These are phyloP conservation scores for Choiromyces venosus DNA, from an alignment of 495 filamentous ascomycete species.

Conservation along the genomic window DNA sequence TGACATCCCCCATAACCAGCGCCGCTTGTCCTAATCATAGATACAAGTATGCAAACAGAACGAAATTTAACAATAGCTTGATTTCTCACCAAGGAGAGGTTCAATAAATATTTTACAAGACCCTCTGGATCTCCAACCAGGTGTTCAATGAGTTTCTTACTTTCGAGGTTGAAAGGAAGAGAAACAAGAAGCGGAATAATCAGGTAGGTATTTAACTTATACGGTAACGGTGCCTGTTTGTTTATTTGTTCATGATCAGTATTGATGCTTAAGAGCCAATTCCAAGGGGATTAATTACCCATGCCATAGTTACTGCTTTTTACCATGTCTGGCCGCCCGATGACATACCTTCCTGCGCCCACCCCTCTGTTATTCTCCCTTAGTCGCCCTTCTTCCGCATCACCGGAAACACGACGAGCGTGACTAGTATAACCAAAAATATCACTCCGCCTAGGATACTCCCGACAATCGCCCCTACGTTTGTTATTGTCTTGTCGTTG, in stretches of 20 bases:
- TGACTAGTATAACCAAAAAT: constrained; percentile 7
- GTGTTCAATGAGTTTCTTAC: neutral
- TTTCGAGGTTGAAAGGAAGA: neutral
- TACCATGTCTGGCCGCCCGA: constrained; percentile 13
- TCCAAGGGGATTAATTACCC: constrained; percentile 28
- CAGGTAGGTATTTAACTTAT: neutral
- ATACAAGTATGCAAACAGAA: neutral
- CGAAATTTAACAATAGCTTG: neutral
- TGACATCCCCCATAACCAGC: neutral
- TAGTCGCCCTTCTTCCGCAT: neutral
- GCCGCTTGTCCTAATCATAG: neutral
- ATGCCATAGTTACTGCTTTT: constrained; percentile 13
- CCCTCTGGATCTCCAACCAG: neutral
- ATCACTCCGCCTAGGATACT: constrained; percentile 21
- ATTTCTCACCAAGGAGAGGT: neutral
- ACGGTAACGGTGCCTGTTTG: neutral
- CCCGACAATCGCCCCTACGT: constrained; percentile 25
- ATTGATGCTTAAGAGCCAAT: neutral
- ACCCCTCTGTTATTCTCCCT: neutral
- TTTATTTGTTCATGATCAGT: neutral
- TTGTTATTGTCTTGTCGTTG: constrained; percentile 5
- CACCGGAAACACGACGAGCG: constrained; percentile 11
- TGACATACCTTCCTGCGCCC: constrained; percentile 6
- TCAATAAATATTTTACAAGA: neutral
- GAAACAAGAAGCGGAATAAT: neutral